Percentiles rank a stretch among this genome's conserved stretches.
Evolutionary conservation across 2,329 filamentous ascomycete species (phyloP).

Genomic region (Ascochyta viciae-villosae): DNA sequence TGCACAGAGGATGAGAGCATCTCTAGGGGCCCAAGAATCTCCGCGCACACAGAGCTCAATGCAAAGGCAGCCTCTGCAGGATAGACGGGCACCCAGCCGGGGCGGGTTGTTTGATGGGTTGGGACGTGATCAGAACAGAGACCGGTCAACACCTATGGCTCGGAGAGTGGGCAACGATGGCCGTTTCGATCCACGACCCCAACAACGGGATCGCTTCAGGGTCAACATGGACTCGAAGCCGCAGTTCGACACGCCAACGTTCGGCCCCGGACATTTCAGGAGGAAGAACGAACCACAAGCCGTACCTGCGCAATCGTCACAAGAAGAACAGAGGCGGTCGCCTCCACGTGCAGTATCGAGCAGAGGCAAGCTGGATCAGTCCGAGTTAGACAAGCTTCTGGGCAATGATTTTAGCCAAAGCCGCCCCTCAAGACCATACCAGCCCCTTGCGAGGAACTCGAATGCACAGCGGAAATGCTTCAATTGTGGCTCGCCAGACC

Average conservation of each 20-base stretch:
- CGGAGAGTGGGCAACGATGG: slow-evolving; percentile 3
- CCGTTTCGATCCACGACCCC: slow-evolving; percentile 4
- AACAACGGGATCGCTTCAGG: slow-evolving; percentile 29
- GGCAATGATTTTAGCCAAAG: slow-evolving; percentile 18
- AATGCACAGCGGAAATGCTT: slow-evolving; percentile 37
- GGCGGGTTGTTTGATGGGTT: slow-evolving; percentile 23
- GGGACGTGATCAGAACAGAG: slow-evolving; percentile 28
- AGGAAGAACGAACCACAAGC: slow-evolving; percentile 34
- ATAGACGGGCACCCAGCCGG: slow-evolving; percentile 25
- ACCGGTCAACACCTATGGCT: slow-evolving; percentile 7
- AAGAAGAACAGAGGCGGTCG: slow-evolving; percentile 7
- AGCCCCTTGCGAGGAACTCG: slow-evolving; percentile 32
- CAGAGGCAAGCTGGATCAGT: slow-evolving; percentile 35
- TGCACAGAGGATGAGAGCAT: slow-evolving; percentile 26
- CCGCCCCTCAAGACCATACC: slow-evolving; percentile 24
- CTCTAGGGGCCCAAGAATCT: slow-evolving; percentile 15
- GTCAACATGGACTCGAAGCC: slow-evolving; percentile 44
- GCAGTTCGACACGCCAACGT: slow-evolving; percentile 34
- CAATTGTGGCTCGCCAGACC: slow-evolving; percentile 38
- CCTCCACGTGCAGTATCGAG: slow-evolving; percentile 17
- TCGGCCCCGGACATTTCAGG: slow-evolving; percentile 35
- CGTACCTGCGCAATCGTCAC: background rate
- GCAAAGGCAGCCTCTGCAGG: slow-evolving; percentile 21
- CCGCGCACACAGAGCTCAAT: slow-evolving; percentile 16
- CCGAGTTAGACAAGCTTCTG: slow-evolving; percentile 38